A percentile compares a stretch with the other conserved stretches of the same genome.
These are phyloP conservation scores for Plantago coronopus DNA, from an alignment of 305 asterid genomes.

Conservation along the genomic window DNA sequence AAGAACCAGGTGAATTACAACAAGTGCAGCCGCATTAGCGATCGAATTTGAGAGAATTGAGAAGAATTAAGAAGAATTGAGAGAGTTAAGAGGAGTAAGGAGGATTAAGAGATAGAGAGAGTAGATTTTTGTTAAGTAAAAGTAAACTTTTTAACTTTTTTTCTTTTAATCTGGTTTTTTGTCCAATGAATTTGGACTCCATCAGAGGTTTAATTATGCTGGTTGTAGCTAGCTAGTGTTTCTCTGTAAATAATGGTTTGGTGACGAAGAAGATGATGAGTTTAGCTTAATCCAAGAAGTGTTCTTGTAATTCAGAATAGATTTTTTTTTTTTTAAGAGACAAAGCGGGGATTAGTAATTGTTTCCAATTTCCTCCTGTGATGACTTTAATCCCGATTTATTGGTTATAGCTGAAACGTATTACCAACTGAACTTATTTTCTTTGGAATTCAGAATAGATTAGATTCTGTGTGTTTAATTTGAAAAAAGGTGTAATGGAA, in stretches of 20 bases:
- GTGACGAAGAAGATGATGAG: neutral
- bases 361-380: too few species aligned
- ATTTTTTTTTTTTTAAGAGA: too few species aligned
- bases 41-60: constrained; percentile 31
- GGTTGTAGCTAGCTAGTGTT: too few species aligned
- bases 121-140: neutral
- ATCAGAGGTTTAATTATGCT: neutral
- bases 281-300: too few species aligned
- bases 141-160: neutral
- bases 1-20: constrained; percentile 25
- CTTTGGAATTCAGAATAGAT: too few species aligned
- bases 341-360: too few species aligned
- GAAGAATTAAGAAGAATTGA: constrained; percentile 3
- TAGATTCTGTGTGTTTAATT: neutral
- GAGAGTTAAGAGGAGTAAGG: neutral
- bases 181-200: constrained; percentile 5
- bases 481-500: neutral
- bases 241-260: neutral
- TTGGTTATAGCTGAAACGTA: too few species aligned
- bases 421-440: too few species aligned
- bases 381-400: too few species aligned
- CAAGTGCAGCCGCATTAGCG: constrained; percentile 36
- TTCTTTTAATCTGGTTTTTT: neutral
- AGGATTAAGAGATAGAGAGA: constrained; percentile 5
- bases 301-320: too few species aligned